phyloP scores from a whole-genome alignment of 176 grass and related monocot species.

The Ensete glaucum region DNA sequence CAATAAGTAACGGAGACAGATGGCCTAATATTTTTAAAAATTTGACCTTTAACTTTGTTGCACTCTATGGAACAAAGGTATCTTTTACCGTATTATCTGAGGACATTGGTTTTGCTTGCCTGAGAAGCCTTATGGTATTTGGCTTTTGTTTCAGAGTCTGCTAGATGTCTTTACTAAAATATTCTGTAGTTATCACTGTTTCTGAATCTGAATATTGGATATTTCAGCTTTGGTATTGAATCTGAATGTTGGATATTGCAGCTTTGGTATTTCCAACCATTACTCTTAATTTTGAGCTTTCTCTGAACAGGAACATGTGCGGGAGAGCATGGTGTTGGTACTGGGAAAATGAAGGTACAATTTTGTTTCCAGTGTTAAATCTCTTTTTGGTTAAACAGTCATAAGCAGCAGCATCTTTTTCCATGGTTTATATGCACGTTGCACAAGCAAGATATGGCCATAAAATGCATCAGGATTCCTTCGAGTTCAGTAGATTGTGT shows the following conservation, averaged over 20 bases:
- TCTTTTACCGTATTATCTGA: too few species aligned
- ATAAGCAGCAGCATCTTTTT: neutral
- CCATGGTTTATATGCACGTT: neutral
- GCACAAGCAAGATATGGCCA: neutral
- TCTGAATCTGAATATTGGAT: neutral
- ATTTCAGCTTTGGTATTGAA: neutral
- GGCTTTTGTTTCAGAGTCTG: too few species aligned
- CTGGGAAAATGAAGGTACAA: conserved; percentile 98
- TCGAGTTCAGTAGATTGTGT: neutral
- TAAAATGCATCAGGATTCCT: neutral
- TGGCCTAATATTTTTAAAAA: too few species aligned
- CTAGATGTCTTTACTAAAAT: neutral
- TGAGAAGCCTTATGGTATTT: too few species aligned
- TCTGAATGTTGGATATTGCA: neutral
- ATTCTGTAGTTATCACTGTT: neutral
- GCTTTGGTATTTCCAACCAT: neutral
- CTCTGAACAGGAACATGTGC: conserved; percentile 70
- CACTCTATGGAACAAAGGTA: too few species aligned
- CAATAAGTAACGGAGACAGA: too few species aligned
- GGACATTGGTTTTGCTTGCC: too few species aligned
- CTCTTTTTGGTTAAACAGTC: neutral
- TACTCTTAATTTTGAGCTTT: neutral
- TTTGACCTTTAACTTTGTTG: too few species aligned
- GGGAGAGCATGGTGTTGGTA: conserved; percentile 94
- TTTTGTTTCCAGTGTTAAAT: neutral